A percentile compares a stretch with the other conserved stretches of the same genome.
phyloP scores from a whole-genome alignment of 1,284 basidiomycete species.

The Ustilago xerochloae region DNA sequence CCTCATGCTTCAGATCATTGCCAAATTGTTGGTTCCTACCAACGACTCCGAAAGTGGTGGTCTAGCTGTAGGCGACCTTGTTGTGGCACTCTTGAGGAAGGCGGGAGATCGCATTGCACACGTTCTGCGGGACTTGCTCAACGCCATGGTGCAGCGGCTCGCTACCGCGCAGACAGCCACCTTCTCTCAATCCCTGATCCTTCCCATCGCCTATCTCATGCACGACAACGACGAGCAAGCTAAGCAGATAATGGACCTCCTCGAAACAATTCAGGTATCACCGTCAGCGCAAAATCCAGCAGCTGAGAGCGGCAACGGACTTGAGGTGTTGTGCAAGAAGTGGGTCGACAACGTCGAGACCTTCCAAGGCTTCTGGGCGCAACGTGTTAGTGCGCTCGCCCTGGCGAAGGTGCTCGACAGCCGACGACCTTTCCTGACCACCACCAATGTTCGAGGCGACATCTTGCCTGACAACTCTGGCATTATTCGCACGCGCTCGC shows the following conservation, averaged over 20 bases:
- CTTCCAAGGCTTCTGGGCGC: conserved; percentile 88
- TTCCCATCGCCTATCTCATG: conserved; percentile 93
- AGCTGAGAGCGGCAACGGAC: conserved; percentile 71
- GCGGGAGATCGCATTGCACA: conserved; percentile 79
- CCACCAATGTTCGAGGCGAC: conserved; percentile 87
- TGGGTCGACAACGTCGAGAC: conserved; percentile 95
- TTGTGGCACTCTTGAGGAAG: conserved; percentile 87
- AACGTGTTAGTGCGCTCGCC: conserved; percentile 75
- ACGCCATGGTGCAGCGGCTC: conserved; percentile 84
- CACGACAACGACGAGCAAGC: conserved; percentile 76
- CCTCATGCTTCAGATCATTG: conserved; percentile 57
- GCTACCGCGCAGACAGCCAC: conserved; percentile 84
- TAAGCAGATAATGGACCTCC: conserved; percentile 65
- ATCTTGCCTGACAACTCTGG: conserved; percentile 72
- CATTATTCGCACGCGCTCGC: conserved; percentile 92
- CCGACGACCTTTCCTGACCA: conserved; percentile 76
- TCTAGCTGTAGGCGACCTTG: conserved; percentile 89
- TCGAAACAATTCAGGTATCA: conserved; percentile 68
- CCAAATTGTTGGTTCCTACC: conserved; percentile 51
- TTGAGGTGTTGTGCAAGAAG: conserved; percentile 83
- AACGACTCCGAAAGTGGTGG: conserved; percentile 76
- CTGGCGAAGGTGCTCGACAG: conserved; percentile 81
- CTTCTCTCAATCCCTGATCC: conserved; percentile 81
- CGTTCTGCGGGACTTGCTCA: conserved; percentile 84
- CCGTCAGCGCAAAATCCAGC: background rate